phyloP scores from a whole-genome alignment of 805 yeast species.

The Saccharomyces jurei region DNA sequence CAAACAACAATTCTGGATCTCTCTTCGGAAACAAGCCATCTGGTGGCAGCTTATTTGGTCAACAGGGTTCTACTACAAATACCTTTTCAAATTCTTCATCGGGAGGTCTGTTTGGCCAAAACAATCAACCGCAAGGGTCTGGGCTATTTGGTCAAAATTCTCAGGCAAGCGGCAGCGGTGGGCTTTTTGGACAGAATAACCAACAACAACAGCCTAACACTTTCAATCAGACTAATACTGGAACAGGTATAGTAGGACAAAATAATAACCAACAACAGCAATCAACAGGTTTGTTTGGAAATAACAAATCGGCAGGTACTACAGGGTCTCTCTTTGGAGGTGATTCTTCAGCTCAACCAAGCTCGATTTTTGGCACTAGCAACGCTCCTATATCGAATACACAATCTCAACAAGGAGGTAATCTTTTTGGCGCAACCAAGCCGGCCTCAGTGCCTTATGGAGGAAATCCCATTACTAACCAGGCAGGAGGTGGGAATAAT shows the following conservation, averaged over 20 bases:
- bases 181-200: conserved; percentile 26
- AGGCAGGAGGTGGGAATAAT: conserved; percentile 6
- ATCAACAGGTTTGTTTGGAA: conserved; percentile 25
- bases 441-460: conserved; percentile 4
- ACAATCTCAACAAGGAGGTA: conserved; percentile 3
- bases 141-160: conserved; percentile 11
- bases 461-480: conserved; percentile 3
- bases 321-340: conserved; percentile 35
- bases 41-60: conserved; percentile 31
- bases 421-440: conserved; percentile 12
- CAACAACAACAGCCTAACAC: background rate
- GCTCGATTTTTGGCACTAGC: background rate
- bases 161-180: conserved; percentile 25
- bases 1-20: conserved; percentile 24
- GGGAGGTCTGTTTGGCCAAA: conserved; percentile 35
- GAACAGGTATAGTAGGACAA: conserved; percentile 28
- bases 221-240: background rate
- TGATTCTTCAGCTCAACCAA: background rate
- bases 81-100: conserved; percentile 20
- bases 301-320: conserved; percentile 2
- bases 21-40: conserved; percentile 1
- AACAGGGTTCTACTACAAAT: conserved; percentile 7
- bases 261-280: conserved; percentile 17
- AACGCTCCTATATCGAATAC: background rate
- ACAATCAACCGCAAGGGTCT: conserved; percentile 18